Conservation (phyloP, 2,329 filamentous ascomycete species). For the Penicillium sp. region DNA sequence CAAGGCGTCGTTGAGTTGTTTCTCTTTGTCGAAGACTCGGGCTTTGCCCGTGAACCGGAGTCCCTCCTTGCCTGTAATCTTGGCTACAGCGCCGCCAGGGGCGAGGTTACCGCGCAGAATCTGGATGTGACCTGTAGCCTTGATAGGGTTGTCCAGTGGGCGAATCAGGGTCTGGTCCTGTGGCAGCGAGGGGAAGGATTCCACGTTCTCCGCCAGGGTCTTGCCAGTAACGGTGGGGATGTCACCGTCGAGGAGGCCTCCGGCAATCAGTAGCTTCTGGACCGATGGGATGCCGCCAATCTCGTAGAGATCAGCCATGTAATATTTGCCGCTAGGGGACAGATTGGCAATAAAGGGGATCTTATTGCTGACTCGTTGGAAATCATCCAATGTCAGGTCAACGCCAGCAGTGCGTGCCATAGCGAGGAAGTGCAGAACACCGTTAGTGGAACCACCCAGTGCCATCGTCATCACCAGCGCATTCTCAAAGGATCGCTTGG, state of each 20-base stretch:
- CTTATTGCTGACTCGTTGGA: conserved; percentile 79
- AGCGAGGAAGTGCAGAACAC: conserved; percentile 84
- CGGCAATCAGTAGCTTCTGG: conserved; percentile 81
- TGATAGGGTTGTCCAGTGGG: conserved; percentile 81
- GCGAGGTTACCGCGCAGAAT: conserved; percentile 87
- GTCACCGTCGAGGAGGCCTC: conserved; percentile 74
- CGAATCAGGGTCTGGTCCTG: conserved; percentile 84
- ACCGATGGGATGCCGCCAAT: conserved; percentile 86
- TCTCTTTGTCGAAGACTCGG: conserved; percentile 85
- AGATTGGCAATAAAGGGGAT: conserved; percentile 87
- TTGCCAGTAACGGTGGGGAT: conserved; percentile 84
- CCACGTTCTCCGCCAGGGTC: conserved; percentile 81
- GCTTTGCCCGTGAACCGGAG: conserved; percentile 80
- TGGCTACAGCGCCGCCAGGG: conserved; percentile 87
- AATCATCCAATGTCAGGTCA: conserved; percentile 77
- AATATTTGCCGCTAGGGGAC: conserved; percentile 80
- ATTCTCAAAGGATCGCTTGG: conserved; percentile 82
- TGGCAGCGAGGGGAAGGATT: conserved; percentile 75
- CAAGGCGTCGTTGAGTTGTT: conserved; percentile 76
- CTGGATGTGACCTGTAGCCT: conserved; percentile 83
- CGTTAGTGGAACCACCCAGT: conserved; percentile 88
- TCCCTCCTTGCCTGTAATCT: conserved; percentile 96
- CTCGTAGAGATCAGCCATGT: conserved; percentile 86
- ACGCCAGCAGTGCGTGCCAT: conserved; percentile 88
- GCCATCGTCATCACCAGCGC: conserved; percentile 90